Percentiles rank a stretch among this genome's conserved stretches.
phyloP scores from a whole-genome alignment of 768 basidiomycete species.

The Lyophyllum decastes region DNA sequence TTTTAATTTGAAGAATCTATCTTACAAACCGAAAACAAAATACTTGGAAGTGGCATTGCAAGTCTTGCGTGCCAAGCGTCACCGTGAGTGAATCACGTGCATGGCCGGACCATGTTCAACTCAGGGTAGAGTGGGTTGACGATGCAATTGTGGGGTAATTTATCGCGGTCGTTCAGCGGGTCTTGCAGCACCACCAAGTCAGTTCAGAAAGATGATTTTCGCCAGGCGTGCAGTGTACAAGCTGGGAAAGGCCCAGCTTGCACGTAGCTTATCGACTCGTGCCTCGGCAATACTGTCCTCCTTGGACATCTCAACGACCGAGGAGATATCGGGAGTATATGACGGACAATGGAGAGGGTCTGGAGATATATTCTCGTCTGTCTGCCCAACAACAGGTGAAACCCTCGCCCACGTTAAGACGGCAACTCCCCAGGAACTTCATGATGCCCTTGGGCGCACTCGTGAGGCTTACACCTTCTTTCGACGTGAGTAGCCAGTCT shows the following conservation, averaged over 20 bases:
- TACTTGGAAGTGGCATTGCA: too few species aligned
- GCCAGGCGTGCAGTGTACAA: conserved; percentile 23
- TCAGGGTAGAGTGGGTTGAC: background rate
- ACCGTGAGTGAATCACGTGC: conserved; percentile 13
- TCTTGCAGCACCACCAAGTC: conserved; percentile 5
- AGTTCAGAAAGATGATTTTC: conserved; percentile 22
- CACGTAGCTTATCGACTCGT: conserved; percentile 64
- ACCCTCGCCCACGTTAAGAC: conserved; percentile 73
- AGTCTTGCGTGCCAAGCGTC: too few species aligned
- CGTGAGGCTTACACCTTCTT: conserved; percentile 74
- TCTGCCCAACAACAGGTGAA: conserved; percentile 89
- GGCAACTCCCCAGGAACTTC: conserved; percentile 74
- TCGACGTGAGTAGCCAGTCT: conserved; percentile 41
- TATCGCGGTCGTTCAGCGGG: background rate
- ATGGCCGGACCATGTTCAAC: conserved; percentile 15
- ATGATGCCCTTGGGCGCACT: conserved; percentile 64
- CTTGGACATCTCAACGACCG: conserved; percentile 58
- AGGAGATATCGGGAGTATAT: conserved; percentile 73
- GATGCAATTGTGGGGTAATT: background rate
- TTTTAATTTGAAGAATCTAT: too few species aligned
- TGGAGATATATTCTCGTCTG: conserved; percentile 67
- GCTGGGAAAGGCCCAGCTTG: conserved; percentile 15
- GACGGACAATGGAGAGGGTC: conserved; percentile 82
- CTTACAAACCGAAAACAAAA: too few species aligned
- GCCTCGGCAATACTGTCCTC: conserved; percentile 69